Conservation (phyloP, 495 filamentous ascomycete species). For the Podospora appendiculata region DNA sequence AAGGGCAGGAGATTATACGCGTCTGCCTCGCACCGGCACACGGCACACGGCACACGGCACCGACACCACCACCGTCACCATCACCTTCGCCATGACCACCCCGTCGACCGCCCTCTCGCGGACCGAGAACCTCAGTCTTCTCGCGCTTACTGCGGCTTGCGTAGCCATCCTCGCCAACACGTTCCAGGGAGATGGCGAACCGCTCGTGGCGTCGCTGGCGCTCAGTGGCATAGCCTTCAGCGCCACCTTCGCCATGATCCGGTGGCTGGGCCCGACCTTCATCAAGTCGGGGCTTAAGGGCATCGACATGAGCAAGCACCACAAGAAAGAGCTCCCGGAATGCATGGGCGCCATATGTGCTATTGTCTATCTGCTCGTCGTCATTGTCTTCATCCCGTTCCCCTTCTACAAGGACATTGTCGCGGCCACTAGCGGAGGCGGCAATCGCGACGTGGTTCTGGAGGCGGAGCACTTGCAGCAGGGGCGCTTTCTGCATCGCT, state of each 20-base stretch:
- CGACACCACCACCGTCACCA: too few species aligned
- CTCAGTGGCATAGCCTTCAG: slow-evolving; percentile 80
- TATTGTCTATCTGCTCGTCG: slow-evolving; percentile 76
- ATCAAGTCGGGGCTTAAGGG: slow-evolving; percentile 86
- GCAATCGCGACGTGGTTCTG: slow-evolving; percentile 78
- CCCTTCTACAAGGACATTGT: slow-evolving; percentile 98
- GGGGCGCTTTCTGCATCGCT: slow-evolving; percentile 77
- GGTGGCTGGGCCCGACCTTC: slow-evolving; percentile 91
- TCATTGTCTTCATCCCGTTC: slow-evolving; percentile 92
- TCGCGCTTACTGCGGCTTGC: slow-evolving; percentile 60
- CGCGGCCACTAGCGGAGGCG: slow-evolving; percentile 87
- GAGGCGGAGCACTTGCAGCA: slow-evolving; percentile 58
- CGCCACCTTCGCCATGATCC: slow-evolving; percentile 71
- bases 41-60: too few species aligned
- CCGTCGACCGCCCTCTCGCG: slow-evolving; percentile 44
- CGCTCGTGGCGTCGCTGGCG: slow-evolving; percentile 79
- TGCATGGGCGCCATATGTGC: slow-evolving; percentile 97
- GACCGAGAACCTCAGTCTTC: slow-evolving; percentile 63
- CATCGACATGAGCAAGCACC: slow-evolving; percentile 76
- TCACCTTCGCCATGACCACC: slow-evolving; percentile 1
- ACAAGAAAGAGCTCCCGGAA: slow-evolving; percentile 71
- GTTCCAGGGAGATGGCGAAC: slow-evolving; percentile 74
- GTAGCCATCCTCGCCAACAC: slow-evolving; percentile 72
- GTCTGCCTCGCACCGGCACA: too few species aligned
- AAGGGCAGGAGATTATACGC: too few species aligned